Evolutionary conservation across 2,329 filamentous ascomycete genomes (phyloP).

Genomic region (Blumeria graminis): DNA sequence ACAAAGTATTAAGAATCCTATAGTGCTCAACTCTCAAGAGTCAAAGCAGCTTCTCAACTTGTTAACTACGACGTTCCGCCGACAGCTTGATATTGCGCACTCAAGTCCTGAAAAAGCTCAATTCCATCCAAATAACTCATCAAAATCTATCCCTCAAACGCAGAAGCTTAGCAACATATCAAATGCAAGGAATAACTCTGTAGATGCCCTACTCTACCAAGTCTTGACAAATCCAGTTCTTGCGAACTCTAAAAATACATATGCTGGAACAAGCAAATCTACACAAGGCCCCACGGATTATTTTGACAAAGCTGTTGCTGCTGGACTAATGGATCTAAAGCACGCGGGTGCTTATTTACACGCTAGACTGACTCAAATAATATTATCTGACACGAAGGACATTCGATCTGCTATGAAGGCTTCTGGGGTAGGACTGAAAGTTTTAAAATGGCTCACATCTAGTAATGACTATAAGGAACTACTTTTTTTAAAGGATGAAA

Average conservation of each 20-base stretch:
- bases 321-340: constrained; percentile 13
- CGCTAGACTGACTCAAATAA: constrained; percentile 6
- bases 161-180: neutral
- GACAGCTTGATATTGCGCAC: too few relatives aligned
- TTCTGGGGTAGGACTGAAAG: too few relatives aligned
- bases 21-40: too few relatives aligned
- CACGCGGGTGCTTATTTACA: constrained; percentile 9
- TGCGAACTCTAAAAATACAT: neutral
- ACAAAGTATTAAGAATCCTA: too few relatives aligned
- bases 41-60: too few relatives aligned
- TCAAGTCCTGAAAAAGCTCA: too few relatives aligned
- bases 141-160: neutral
- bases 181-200: constrained; percentile 11
- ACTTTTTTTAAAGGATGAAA: constrained; percentile 10
- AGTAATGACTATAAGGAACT: constrained; percentile 5
- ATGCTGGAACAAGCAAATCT: neutral
- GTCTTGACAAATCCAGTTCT: constrained; percentile 27
- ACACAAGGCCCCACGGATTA: constrained; percentile 11
- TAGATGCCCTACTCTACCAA: constrained; percentile 23
- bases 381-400: constrained; percentile 6
- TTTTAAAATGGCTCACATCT: constrained; percentile 10
- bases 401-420: constrained; percentile 8
- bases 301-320: constrained; percentile 13
- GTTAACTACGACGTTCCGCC: too few relatives aligned
- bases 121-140: too few relatives aligned